Percentiles rank a stretch among this genome's conserved stretches.
phyloP scores from a whole-genome alignment of 441 rosid species.

The Kokia cookei region DNA sequence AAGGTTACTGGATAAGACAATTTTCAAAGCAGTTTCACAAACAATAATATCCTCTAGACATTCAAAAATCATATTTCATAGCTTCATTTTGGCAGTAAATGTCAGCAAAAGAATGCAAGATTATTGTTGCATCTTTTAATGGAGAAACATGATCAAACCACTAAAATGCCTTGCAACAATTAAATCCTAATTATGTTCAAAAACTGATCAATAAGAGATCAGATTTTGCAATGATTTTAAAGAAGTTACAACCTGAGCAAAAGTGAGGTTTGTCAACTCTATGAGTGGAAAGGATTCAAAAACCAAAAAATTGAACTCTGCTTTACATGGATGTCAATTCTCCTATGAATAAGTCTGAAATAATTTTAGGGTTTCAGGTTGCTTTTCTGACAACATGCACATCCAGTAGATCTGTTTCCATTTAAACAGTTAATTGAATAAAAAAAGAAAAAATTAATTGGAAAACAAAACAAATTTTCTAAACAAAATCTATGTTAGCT shows the following conservation, averaged over 20 bases:
- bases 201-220: background rate
- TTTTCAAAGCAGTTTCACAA: background rate
- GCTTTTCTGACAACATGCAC: background rate
- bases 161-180: background rate
- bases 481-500: background rate
- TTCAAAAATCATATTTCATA: background rate
- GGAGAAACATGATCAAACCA: background rate
- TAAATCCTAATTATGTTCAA: background rate
- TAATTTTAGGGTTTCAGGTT: background rate
- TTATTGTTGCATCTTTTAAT: background rate
- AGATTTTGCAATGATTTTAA: background rate
- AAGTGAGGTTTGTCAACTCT: background rate
- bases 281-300: background rate
- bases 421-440: background rate
- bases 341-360: background rate
- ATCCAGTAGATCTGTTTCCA: background rate
- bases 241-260: background rate
- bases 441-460: background rate
- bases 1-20: conserved; percentile 1
- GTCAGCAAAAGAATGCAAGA: background rate
- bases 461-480: background rate
- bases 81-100: background rate
- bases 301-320: background rate
- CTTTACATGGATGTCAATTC: background rate
- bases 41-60: background rate